These are phyloP conservation scores for Talaromyces borbonicus DNA, from an alignment of 495 filamentous ascomycete species.

Conservation along the genomic window DNA sequence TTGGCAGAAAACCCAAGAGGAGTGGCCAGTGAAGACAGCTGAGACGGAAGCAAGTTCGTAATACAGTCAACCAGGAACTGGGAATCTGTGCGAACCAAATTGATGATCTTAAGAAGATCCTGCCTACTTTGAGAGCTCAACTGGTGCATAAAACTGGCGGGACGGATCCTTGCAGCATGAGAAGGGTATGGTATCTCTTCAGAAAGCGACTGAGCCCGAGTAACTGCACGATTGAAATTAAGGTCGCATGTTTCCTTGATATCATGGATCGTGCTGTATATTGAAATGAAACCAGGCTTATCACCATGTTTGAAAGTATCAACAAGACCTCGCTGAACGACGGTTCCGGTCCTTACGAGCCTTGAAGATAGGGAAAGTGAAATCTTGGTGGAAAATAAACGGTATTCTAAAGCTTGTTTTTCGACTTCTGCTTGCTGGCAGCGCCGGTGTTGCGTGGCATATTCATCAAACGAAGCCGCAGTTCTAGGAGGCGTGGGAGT, in stretches of 20 bases:
- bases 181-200: constrained; percentile 24
- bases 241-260: constrained; percentile 77
- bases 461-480: constrained; percentile 34
- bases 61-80: constrained; percentile 79
- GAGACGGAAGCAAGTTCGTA: constrained; percentile 56
- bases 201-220: constrained; percentile 30
- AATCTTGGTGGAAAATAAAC: constrained; percentile 39
- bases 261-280: constrained; percentile 84
- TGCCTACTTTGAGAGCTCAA: constrained; percentile 66
- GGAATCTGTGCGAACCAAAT: constrained; percentile 70
- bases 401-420: constrained; percentile 30
- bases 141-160: constrained; percentile 68
- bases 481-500: constrained; percentile 8
- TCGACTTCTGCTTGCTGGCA: constrained; percentile 34
- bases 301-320: constrained; percentile 85
- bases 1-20: constrained; percentile 1
- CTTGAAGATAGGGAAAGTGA: constrained; percentile 73
- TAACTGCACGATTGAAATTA: constrained; percentile 35
- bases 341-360: constrained; percentile 64
- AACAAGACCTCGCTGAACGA: constrained; percentile 72
- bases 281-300: constrained; percentile 73
- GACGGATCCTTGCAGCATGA: constrained; percentile 26
- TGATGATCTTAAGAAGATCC: constrained; percentile 68
- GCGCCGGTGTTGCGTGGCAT: constrained; percentile 31
- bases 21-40: constrained; percentile 62